Evolutionary conservation across 192 early-diverging fungal species (phyloP).

Genomic region (Mortierella claussenii): DNA sequence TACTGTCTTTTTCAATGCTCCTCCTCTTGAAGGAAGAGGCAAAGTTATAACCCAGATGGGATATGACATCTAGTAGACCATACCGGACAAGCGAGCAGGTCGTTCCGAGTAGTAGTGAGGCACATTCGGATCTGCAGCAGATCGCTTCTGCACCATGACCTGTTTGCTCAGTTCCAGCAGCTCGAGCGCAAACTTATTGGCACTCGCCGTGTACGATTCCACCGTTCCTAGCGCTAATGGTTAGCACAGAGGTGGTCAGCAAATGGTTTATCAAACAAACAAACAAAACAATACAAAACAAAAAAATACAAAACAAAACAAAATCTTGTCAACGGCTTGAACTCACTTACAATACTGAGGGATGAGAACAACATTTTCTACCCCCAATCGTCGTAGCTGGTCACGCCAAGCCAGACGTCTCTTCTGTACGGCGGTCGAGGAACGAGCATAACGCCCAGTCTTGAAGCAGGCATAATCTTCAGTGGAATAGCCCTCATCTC

Average conservation of each 20-base stretch:
- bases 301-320: background rate
- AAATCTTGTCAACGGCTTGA: too few relatives aligned
- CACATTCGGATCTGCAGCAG: conserved; percentile 15
- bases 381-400: conserved; percentile 39
- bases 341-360: conserved; percentile 47
- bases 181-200: conserved; percentile 39
- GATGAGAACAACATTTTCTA: conserved; percentile 43
- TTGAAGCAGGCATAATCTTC: conserved; percentile 53
- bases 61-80: conserved; percentile 14
- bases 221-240: conserved; percentile 38
- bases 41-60: too few relatives aligned
- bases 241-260: too few relatives aligned
- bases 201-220: conserved; percentile 42
- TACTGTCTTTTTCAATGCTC: too few relatives aligned
- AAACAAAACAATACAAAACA: background rate
- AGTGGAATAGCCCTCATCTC: conserved; percentile 48
- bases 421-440: conserved; percentile 38
- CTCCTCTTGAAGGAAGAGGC: too few relatives aligned
- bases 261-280: conserved; percentile 2
- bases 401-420: conserved; percentile 44
- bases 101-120: conserved; percentile 33
- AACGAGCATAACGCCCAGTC: conserved; percentile 34
- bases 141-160: conserved; percentile 14
- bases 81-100: conserved; percentile 18
- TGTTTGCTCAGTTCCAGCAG: conserved; percentile 34